Evolutionary conservation across 106 monocot genomes (phyloP), one percentile per base, ranked within the genome.

Genomic region (Allium sativum): DNA sequence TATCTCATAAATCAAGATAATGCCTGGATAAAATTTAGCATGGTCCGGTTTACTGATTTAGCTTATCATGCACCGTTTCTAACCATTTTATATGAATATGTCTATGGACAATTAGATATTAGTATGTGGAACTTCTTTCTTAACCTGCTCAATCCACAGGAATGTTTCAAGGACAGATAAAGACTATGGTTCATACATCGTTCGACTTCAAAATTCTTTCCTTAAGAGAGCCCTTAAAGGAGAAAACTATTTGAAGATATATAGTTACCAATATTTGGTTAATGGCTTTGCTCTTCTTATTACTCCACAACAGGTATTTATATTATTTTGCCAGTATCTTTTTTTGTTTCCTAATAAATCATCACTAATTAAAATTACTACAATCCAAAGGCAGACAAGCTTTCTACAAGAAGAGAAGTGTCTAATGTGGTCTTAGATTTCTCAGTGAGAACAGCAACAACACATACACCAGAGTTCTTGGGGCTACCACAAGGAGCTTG

Each of bases 271-370:
- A 61, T 95, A 90, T 66, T 73, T 95, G 53, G 73, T 87, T 57
- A 95, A 95, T 75, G 95, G 95, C 18, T 90, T 95, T 66, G 87
- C 90, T 59, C 75, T 95, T 82, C 75, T 95, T 14, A 83, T 90
- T 41, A 95, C 83, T 58, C 68, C 66, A 57, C 77, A 66, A 44
- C 95, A 95, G 87, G 94, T 90, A 73, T 52, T 52, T 31, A 31
- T 31, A 31, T 31, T 31, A 31, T 31, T 31, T 31, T 31, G 31
- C 31, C 31, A 31, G 31, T 31, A 31, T 31, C 12, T 8, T 52
- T 20, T 10, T 16, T 18, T n/a, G 17, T 16, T 56, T 16, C 64
- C 17, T 48, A 16, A 42, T 42, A 22, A 14, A 47, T 56, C 57
- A 55, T 57, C 17, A 8, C 45, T 62, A 12, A 69, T 65, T 21